A percentile compares a stretch with the other conserved stretches of the same genome.
These are phyloP conservation scores for Lolium multiflorum DNA, from an alignment of 176 grass and related monocot species.

Conservation along the genomic window DNA sequence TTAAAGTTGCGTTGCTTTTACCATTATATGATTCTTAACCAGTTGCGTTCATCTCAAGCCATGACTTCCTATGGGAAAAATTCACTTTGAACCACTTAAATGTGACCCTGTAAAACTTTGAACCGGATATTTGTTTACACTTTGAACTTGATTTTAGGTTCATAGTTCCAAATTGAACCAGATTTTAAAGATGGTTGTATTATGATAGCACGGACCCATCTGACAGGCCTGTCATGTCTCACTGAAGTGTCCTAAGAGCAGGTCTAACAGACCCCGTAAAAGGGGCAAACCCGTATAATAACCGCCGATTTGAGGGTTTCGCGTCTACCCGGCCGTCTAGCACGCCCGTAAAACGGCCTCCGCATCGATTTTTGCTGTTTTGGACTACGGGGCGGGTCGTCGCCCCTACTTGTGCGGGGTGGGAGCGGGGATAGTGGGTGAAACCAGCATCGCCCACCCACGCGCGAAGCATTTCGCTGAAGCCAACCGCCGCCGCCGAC, in stretches of 20 bases:
- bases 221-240: neutral
- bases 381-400: no score
- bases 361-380: no score
- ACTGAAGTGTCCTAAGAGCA: neutral
- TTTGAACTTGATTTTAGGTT: neutral
- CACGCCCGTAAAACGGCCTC: no score
- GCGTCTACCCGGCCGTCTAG: no score
- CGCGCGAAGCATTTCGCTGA: no score
- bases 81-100: slow-evolving; percentile 19
- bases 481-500: no score
- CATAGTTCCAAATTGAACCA: neutral
- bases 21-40: slow-evolving; percentile 14
- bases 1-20: neutral
- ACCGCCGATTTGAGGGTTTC: no score
- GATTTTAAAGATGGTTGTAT: neutral
- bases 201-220: neutral
- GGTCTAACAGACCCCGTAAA: no score
- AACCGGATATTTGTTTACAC: neutral
- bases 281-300: no score
- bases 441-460: no score
- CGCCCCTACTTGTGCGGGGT: no score
- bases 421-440: no score
- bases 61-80: neutral
- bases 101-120: neutral
- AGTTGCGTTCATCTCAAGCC: slow-evolving; percentile 21